Conservation (phyloP, 1,284 basidiomycete genomes). For the Tilletiaria anomala region DNA sequence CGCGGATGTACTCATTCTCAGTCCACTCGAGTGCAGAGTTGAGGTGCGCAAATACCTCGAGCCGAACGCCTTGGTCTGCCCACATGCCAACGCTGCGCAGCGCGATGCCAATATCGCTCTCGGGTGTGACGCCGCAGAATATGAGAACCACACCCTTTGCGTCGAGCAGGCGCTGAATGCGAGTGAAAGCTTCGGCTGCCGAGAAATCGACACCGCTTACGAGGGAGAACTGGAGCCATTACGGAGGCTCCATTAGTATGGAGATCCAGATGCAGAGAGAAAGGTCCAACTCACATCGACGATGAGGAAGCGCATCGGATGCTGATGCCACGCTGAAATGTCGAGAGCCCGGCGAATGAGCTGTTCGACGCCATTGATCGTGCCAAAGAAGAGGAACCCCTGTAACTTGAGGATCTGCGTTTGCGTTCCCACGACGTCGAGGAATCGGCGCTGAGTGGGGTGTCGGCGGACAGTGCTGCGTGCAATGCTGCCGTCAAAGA, state of each 20-base stretch:
- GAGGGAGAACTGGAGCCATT: constrained; percentile 56
- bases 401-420: constrained; percentile 79
- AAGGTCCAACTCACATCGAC: constrained; percentile 24
- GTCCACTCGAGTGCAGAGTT: constrained; percentile 87
- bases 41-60: constrained; percentile 64
- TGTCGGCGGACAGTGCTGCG: constrained; percentile 83
- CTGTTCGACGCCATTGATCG: constrained; percentile 73
- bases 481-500: constrained; percentile 33
- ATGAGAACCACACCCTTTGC: constrained; percentile 68
- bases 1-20: constrained; percentile 40
- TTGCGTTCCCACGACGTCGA: constrained; percentile 78
- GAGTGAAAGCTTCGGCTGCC: constrained; percentile 82
- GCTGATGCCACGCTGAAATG: constrained; percentile 56
- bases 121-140: constrained; percentile 57
- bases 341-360: constrained; percentile 58
- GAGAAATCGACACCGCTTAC: constrained; percentile 88
- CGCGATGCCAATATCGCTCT: constrained; percentile 28
- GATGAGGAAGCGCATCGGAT: constrained; percentile 63
- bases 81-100: constrained; percentile 53
- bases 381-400: constrained; percentile 89
- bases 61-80: constrained; percentile 37
- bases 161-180: constrained; percentile 67
- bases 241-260: background rate
- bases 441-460: constrained; percentile 69
- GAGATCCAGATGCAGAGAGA: too few relatives aligned